phyloP scores from a whole-genome alignment of 192 early-diverging fungal genomes.

The Podila clonocystis region DNA sequence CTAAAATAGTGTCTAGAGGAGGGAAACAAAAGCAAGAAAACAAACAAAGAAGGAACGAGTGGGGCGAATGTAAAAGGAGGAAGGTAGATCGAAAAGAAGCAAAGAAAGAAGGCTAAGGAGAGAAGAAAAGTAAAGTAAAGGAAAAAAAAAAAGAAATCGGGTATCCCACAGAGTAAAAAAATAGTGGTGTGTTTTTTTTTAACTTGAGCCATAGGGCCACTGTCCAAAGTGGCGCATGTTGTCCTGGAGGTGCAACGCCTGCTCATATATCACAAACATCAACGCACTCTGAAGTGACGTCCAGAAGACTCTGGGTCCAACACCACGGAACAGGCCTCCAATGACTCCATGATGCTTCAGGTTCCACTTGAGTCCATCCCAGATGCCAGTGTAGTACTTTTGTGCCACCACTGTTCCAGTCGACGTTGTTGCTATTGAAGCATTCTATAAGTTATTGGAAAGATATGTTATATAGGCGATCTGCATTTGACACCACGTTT shows the following conservation, averaged over 20 bases:
- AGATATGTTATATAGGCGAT: no score
- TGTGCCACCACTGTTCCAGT: slow-evolving; percentile 11
- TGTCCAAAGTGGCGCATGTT: slow-evolving; percentile 46
- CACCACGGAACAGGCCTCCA: slow-evolving; percentile 76
- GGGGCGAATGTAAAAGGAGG: neutral
- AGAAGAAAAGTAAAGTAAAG: neutral
- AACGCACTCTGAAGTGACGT: slow-evolving; percentile 71
- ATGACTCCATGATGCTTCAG: slow-evolving; percentile 62
- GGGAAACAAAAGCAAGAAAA: neutral
- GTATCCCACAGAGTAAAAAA: neutral
- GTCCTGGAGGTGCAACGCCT: slow-evolving; percentile 60
- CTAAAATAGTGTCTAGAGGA: no score
- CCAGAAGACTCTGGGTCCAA: slow-evolving; percentile 79
- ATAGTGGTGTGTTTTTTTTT: neutral
- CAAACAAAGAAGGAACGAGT: neutral
- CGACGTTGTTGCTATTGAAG: slow-evolving; percentile 26
- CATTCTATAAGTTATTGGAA: neutral
- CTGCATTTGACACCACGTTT: neutral
- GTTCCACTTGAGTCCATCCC: slow-evolving; percentile 66
- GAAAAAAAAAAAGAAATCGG: neutral
- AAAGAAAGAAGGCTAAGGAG: neutral
- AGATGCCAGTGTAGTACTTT: slow-evolving; percentile 64
- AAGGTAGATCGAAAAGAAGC: neutral
- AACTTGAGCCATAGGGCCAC: slow-evolving; percentile 38
- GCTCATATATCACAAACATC: slow-evolving; percentile 81